Evolutionary conservation across 1,139 yeast genomes (phyloP), one percentile per base, ranked within the genome.

Genomic region (Diutina pseudorugosa): DNA sequence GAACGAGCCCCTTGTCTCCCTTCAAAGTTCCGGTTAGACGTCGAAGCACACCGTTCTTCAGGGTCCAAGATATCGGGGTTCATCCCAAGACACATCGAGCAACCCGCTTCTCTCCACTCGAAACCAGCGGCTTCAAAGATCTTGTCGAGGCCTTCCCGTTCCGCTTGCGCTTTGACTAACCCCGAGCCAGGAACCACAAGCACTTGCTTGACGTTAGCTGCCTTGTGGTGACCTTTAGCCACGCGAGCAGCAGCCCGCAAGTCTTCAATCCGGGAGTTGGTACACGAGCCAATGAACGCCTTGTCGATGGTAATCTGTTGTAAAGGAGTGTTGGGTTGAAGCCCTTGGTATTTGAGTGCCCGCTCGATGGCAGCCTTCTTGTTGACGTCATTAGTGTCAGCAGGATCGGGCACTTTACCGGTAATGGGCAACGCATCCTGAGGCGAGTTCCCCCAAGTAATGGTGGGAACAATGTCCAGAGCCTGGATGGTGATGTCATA

Each of bases 71-170:
- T 91, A 73, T 93, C 98, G 45, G 98, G 97, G 72, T 93, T 93
- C 98, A 93, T 93, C 70, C 98, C 98, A 56, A 93, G 80, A 73
- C 98, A 93, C 98, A 93, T 93, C 52, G 98, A 91, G 72, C 98
- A 93, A 57, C 98, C 98, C 58, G 98, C 98, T 73, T 93, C 98
- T 75, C 98, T 85, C 98, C 98, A 93, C 62, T 86, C 90, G 65
- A 93, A 93, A 27, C 96, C 98, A 54, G 98, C 98, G 52, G 81
- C 89, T 62, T 76, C 82, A 62, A 93, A 93, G 56, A 93, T 79
- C 73, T 88, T 87, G 67, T 93, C 94, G 54, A 93, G 78, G 53
- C 98, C 98, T 72, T 93, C 98, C 58, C 73, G 76, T 72, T 93
- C 98, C 53, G 98, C 98, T 71, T 89, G 95, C 55, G 74, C 74